Conservation (phyloP, 2,329 filamentous ascomycete species). For the Erysiphe pulchra region DNA sequence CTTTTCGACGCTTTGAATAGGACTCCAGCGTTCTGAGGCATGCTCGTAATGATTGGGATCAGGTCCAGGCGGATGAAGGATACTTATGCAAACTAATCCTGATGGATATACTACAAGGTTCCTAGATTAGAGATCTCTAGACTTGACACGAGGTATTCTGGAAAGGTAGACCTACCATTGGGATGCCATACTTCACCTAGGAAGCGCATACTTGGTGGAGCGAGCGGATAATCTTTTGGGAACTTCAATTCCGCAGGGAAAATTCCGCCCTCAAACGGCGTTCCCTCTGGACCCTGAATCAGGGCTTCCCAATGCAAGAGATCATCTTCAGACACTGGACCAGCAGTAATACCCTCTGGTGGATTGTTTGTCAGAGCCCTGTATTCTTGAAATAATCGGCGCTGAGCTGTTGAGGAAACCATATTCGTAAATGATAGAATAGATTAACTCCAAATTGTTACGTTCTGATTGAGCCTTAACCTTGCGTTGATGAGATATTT, state of each 20-base stretch:
- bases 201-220: constrained; percentile 91
- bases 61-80: constrained; percentile 84
- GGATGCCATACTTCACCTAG: constrained; percentile 87
- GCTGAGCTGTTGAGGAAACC: constrained; percentile 37
- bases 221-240: constrained; percentile 87
- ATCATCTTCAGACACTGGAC: constrained; percentile 81
- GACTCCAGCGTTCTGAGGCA: constrained; percentile 84
- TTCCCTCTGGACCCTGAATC: constrained; percentile 85
- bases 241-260: constrained; percentile 91
- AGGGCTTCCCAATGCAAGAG: constrained; percentile 90
- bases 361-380: constrained; percentile 79
- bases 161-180: constrained; percentile 36
- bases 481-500: too few relatives aligned
- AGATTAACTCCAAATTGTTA: too few relatives aligned
- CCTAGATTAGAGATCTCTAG: neutral
- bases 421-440: constrained; percentile 13
- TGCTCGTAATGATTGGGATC: constrained; percentile 97
- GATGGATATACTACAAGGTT: constrained; percentile 53
- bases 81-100: constrained; percentile 91
- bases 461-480: too few relatives aligned
- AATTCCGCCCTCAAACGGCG: constrained; percentile 84
- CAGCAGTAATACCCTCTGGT: constrained; percentile 91
- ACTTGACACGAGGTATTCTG: neutral
- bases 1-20: constrained; percentile 93
- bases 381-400: constrained; percentile 89